These are phyloP conservation scores for Royoungia palumana DNA, from an alignment of 768 basidiomycete species.

Conservation along the genomic window DNA sequence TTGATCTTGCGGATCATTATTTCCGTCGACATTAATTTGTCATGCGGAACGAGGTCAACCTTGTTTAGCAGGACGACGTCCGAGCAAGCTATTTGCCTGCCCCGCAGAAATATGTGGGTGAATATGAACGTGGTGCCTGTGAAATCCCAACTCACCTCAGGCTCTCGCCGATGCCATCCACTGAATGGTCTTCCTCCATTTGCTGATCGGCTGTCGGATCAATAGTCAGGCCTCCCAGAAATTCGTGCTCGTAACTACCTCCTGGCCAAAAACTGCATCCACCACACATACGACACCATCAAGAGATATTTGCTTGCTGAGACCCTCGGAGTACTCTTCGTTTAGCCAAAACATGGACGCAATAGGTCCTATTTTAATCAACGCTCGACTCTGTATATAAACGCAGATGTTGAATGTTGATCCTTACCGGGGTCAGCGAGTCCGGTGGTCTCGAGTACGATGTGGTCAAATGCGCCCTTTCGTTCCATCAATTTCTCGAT, in stretches of 20 bases:
- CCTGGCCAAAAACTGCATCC: conserved; percentile 76
- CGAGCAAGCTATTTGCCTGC: conserved; percentile 90
- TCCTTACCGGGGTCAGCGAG: conserved; percentile 86
- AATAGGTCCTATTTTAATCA: conserved; percentile 58
- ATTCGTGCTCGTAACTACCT: conserved; percentile 40
- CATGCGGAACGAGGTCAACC: conserved; percentile 62
- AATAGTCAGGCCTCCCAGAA: conserved; percentile 21
- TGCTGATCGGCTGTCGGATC: conserved; percentile 48
- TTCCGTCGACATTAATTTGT: conserved; percentile 49
- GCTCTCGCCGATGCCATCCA: conserved; percentile 71
- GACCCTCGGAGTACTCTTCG: conserved; percentile 70
- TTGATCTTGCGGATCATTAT: conserved; percentile 70
- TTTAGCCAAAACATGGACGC: conserved; percentile 87
- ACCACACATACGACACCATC: conserved; percentile 94
- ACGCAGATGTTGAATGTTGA: neutral
- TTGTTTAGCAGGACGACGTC: conserved; percentile 95
- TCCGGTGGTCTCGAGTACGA: conserved; percentile 93
- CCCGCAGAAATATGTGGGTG: conserved; percentile 2
- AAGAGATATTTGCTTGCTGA: conserved; percentile 65
- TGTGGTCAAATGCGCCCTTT: conserved; percentile 91
- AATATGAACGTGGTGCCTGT: neutral
- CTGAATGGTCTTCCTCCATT: conserved; percentile 75
- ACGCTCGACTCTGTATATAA: conserved; percentile 1
- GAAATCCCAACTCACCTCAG: conserved; percentile 51
- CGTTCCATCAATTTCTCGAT: conserved; percentile 89